phyloP scores from a whole-genome alignment of 1,284 basidiomycete genomes.

The Peniophora sp. region DNA sequence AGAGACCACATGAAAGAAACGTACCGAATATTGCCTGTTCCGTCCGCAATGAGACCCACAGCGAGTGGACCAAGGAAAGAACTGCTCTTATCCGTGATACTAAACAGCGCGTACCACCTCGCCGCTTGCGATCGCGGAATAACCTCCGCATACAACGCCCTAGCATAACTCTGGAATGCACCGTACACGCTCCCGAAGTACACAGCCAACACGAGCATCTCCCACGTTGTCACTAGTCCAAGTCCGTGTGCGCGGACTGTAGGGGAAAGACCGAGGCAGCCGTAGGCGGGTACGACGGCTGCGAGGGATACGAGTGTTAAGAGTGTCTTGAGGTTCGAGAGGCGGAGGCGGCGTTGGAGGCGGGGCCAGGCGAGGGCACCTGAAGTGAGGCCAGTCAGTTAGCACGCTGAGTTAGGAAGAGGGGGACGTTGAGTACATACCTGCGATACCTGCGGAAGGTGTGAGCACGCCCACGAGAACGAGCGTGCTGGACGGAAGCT shows the following conservation, averaged over 20 bases:
- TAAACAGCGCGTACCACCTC: conserved; percentile 76
- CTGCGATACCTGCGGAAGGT: conserved; percentile 60
- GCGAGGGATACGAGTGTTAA: conserved; percentile 60
- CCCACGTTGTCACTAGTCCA: conserved; percentile 72
- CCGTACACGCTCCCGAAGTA: conserved; percentile 78
- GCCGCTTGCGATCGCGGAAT: conserved; percentile 76
- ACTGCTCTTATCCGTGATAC: conserved; percentile 86
- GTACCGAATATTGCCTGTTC: conserved; percentile 76
- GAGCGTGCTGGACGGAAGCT: conserved; percentile 65
- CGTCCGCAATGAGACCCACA: conserved; percentile 80
- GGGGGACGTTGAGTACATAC: too few relatives aligned
- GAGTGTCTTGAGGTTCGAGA: conserved; percentile 64
- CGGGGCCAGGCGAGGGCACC: conserved; percentile 69
- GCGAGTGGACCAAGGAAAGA: conserved; percentile 85
- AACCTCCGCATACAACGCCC: conserved; percentile 73
- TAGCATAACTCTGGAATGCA: conserved; percentile 74
- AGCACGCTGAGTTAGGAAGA: too few relatives aligned
- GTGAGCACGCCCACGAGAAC: conserved; percentile 67
- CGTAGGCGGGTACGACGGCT: conserved; percentile 71
- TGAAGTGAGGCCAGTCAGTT: too few relatives aligned
- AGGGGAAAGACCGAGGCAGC: conserved; percentile 71
- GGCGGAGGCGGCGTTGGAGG: conserved; percentile 51
- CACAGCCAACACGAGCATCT: conserved; percentile 79
- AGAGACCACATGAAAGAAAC: too few relatives aligned
- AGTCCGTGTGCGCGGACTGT: conserved; percentile 35